Evolutionary conservation across 2,329 filamentous ascomycete genomes (phyloP), one percentile per base, ranked within the genome.

Genomic region (Sporothrix brasiliensis): DNA sequence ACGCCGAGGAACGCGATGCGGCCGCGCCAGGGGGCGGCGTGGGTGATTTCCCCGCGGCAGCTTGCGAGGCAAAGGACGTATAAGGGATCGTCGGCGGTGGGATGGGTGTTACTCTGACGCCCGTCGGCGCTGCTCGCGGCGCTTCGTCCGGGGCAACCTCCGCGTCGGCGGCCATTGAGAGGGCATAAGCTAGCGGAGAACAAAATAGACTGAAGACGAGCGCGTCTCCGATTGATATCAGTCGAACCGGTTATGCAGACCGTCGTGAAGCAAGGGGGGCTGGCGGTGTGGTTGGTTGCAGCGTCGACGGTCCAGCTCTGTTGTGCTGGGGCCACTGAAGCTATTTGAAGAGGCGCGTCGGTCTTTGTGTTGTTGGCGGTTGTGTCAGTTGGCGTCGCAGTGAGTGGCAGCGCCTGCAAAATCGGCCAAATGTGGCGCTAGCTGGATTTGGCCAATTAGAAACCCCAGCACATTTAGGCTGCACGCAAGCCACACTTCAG

Each of bases 21-120:
- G 67, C 75, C 6, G 80, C 76, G 19, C 78, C 75, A 27, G 77
- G 78, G 13, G 69, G 44, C 6, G 61, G 53, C n/a, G 52, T 24
- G 0, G 63, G 6, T 14, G 52, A 39, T 7, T 44, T 27, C 10
- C 60, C 39, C 80, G 7, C 80, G 7, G 47, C 10, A 6, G 16
- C 27, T 10, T 41, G 52, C 16, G 63, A 16, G 16, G 61, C 27
- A 19, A 69, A 30, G 4, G 58, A 50, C 13, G 67, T 21, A 56
- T 70, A 71, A 2, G 71, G 73, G 39, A 74, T 73, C 24, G 61
- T 66, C 1, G 74, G 74, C 44, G 74, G 73, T 5, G 73, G 74
- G 61, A 74, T 73, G n/a, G 73, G 73, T 49, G 73, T 74, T 14
- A 73, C 69, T 27, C 72, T 73, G 65, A 68, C 68, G 41, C 63